Percentiles rank a stretch among this genome's conserved stretches.
Conservation (phyloP, 2,329 filamentous ascomycete species). For the Talaromyces pinophilus region DNA sequence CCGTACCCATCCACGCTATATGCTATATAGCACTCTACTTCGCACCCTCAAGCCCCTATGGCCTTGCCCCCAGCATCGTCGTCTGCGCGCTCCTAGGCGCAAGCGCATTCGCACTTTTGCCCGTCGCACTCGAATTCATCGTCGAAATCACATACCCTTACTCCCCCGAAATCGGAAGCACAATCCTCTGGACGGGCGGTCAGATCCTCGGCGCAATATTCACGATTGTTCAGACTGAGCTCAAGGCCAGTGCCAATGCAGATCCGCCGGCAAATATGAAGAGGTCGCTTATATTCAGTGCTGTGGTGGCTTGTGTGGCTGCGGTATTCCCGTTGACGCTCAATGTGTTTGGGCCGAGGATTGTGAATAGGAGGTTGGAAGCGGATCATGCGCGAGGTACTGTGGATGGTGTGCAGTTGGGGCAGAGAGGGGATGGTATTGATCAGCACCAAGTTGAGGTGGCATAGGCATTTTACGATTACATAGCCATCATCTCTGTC, state of each 20-base stretch:
- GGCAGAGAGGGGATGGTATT: not conserved
- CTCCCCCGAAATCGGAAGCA: constrained; percentile 79
- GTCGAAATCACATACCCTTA: constrained; percentile 86
- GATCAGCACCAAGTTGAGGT: not conserved
- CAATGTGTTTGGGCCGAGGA: constrained; percentile 65
- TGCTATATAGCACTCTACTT: constrained; percentile 78
- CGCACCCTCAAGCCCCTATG: constrained; percentile 64
- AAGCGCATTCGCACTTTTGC: constrained; percentile 75
- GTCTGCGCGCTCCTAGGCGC: constrained; percentile 77
- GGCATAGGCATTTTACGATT: not conserved
- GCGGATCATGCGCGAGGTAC: constrained; percentile 28
- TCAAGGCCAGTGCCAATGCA: constrained; percentile 56
- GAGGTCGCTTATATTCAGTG: constrained; percentile 74
- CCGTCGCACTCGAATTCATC: constrained; percentile 81
- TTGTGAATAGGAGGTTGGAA: constrained; percentile 44
- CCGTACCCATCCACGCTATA: constrained; percentile 73
- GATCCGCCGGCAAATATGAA: constrained; percentile 71
- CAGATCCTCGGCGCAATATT: constrained; percentile 84
- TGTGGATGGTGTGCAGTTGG: not conserved
- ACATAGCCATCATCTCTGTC: not conserved
- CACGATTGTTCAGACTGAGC: constrained; percentile 76
- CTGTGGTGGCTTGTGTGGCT: constrained; percentile 65
- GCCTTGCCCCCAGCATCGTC: constrained; percentile 63
- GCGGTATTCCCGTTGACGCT: constrained; percentile 69
- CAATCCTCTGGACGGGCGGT: constrained; percentile 81